These are phyloP conservation scores for Orbilia oligospora DNA, from an alignment of 2,329 filamentous ascomycete genomes.

Conservation along the genomic window DNA sequence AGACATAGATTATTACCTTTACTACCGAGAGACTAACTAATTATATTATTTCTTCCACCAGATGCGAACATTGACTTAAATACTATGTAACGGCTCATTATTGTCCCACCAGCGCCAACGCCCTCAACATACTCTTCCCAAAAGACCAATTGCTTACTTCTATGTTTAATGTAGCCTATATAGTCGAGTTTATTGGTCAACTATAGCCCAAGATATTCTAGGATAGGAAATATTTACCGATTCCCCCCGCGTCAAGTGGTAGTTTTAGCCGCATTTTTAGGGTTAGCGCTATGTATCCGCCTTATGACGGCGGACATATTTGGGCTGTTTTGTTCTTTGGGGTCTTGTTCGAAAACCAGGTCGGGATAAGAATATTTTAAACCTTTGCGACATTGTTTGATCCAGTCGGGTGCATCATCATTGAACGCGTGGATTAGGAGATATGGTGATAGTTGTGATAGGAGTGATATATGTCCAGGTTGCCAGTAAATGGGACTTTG, in stretches of 20 bases:
- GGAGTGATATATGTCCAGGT: constrained; percentile 1
- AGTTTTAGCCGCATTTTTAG: not conserved
- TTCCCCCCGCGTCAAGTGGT: not conserved
- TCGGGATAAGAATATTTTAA: not conserved
- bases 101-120: no score
- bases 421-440: constrained; percentile 1
- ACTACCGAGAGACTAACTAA: no score
- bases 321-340: not conserved
- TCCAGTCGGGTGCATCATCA: not conserved
- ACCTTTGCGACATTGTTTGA: not conserved
- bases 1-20: no score
- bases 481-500: constrained; percentile 14
- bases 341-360: not conserved
- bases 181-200: no score
- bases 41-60: no score
- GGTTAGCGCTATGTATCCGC: not conserved
- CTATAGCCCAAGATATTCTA: not conserved
- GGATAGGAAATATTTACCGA: not conserved
- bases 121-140: no score
- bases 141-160: no score
- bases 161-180: no score
- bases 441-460: constrained; percentile 3
- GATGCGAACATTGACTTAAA: no score
- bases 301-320: not conserved
- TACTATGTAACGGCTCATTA: no score